These are phyloP conservation scores for Sutorius eximius DNA, from an alignment of 1,284 basidiomycete species.

Conservation along the genomic window DNA sequence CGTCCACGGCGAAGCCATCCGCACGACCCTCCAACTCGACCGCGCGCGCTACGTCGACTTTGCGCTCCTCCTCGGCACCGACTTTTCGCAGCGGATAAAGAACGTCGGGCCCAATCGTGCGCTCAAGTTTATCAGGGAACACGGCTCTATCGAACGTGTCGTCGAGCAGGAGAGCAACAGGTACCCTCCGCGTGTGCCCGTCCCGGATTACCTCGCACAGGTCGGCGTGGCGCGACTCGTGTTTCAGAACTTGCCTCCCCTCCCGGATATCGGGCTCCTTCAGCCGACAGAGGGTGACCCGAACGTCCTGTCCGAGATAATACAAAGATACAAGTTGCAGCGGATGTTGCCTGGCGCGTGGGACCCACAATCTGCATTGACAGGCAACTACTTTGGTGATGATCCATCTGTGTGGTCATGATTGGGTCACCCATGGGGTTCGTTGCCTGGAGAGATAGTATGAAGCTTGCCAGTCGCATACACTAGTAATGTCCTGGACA, in stretches of 20 bases:
- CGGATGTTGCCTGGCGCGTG: constrained; percentile 43
- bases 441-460: neutral
- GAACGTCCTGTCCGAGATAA: constrained; percentile 41
- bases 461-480: neutral
- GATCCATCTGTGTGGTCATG: constrained; percentile 42
- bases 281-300: constrained; percentile 42
- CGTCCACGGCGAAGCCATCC: constrained; percentile 65
- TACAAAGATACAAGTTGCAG: constrained; percentile 51
- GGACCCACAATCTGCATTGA: constrained; percentile 46
- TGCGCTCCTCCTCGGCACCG: constrained; percentile 82
- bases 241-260: constrained; percentile 62
- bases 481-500: neutral
- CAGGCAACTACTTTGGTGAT: constrained; percentile 66
- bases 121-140: constrained; percentile 64
- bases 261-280: constrained; percentile 45
- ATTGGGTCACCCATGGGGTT: neutral
- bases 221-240: constrained; percentile 58
- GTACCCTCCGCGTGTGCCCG: constrained; percentile 48
- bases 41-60: constrained; percentile 73
- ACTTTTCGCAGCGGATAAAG: constrained; percentile 81
- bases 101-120: constrained; percentile 76
- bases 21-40: constrained; percentile 55
- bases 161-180: constrained; percentile 55
- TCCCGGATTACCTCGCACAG: constrained; percentile 56
- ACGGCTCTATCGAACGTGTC: constrained; percentile 75